These are phyloP conservation scores for Plasmodium knowlesi DNA, from an alignment of 169 alveolate species.

Conservation along the genomic window DNA sequence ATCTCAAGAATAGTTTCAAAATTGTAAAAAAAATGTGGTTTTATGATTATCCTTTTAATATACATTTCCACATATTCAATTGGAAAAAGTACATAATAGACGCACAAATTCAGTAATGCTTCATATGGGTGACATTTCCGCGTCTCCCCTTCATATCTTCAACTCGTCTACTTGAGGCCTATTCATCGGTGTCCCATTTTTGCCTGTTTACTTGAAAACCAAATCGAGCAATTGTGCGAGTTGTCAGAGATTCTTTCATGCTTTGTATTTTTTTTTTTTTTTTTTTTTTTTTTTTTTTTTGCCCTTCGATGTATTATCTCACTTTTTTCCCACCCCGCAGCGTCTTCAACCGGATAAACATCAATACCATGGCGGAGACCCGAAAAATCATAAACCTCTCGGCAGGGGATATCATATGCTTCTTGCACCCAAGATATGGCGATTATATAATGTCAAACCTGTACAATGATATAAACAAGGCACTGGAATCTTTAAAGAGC, in stretches of 20 bases:
- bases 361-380: conserved; percentile 68
- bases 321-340: background rate
- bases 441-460: conserved; percentile 84
- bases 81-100: conserved; percentile 86
- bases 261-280: background rate
- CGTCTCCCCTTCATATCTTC: background rate
- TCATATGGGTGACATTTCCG: background rate
- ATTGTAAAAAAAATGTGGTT: conserved; percentile 83
- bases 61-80: conserved; percentile 80
- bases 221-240: background rate
- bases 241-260: background rate
- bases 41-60: conserved; percentile 77
- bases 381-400: conserved; percentile 72
- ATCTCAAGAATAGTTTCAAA: conserved; percentile 76
- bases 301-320: background rate
- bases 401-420: conserved; percentile 83
- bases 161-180: background rate
- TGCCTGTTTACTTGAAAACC: background rate
- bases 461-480: conserved; percentile 83
- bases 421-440: conserved; percentile 86
- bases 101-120: conserved; percentile 83
- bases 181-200: background rate
- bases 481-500: conserved; percentile 78
- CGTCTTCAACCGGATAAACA: conserved; percentile 64
- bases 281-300: background rate